Evolutionary conservation across 2,329 filamentous ascomycete genomes (phyloP).

Genomic region (Lasiodiplodia theobromae): DNA sequence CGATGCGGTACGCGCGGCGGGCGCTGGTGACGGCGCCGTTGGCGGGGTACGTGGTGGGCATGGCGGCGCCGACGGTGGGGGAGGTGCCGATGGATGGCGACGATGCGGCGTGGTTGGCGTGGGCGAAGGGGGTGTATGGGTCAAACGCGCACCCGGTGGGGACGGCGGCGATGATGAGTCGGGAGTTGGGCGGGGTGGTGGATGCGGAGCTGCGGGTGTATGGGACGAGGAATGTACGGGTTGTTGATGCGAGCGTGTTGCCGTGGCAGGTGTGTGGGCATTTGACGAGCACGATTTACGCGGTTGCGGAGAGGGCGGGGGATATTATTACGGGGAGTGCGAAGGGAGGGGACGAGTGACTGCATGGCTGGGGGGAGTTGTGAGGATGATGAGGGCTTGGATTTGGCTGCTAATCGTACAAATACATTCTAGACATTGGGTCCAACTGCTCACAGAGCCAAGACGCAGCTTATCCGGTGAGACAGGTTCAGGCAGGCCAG

Average conservation of each 20-base stretch:
- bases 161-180: conserved; percentile 44
- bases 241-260: conserved; percentile 47
- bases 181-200: conserved; percentile 45
- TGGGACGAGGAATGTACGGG: conserved; percentile 44
- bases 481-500: too few relatives aligned
- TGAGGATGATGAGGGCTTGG: not conserved
- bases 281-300: conserved; percentile 46
- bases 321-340: conserved; percentile 32
- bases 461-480: too few relatives aligned
- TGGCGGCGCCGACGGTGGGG: conserved; percentile 33
- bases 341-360: not conserved
- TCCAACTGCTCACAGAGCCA: too few relatives aligned
- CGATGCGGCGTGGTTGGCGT: conserved; percentile 36
- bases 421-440: too few relatives aligned
- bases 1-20: conserved; percentile 42
- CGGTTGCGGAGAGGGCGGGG: conserved; percentile 45
- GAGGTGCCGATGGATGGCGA: conserved; percentile 36
- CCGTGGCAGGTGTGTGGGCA: conserved; percentile 45
- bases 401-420: too few relatives aligned
- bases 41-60: conserved; percentile 31
- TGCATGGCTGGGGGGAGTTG: not conserved
- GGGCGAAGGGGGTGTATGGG: conserved; percentile 34
- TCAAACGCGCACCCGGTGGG: conserved; percentile 45
- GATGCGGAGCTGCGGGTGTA: conserved; percentile 43
- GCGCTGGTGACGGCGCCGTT: conserved; percentile 41